Evolutionary conservation across 805 yeast species (phyloP).

Genomic region (Brettanomyces sp.): DNA sequence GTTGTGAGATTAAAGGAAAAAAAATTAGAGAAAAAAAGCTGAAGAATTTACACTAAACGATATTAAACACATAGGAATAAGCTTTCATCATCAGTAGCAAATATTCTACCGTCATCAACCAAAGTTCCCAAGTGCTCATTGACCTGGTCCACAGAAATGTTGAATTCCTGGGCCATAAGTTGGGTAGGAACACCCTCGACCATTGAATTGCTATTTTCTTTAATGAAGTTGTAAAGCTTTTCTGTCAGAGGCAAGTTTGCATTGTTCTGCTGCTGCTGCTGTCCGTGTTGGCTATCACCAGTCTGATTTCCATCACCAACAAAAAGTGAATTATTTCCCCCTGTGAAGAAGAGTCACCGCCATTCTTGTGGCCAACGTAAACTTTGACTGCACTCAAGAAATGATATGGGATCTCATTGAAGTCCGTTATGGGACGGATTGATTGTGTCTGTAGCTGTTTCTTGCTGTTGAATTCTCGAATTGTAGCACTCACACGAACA

Average conservation of each 20-base stretch:
- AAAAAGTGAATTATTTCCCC: slow-evolving; percentile 20
- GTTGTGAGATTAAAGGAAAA: too few species aligned
- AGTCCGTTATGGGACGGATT: slow-evolving; percentile 47
- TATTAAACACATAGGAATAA: slow-evolving; percentile 43
- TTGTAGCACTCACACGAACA: slow-evolving; percentile 48
- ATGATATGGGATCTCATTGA: slow-evolving; percentile 62
- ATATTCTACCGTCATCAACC: slow-evolving; percentile 60
- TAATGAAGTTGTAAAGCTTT: slow-evolving; percentile 38
- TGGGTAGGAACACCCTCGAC: slow-evolving; percentile 69
- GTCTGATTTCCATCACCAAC: slow-evolving; percentile 25
- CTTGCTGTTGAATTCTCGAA: slow-evolving; percentile 53
- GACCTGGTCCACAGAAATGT: slow-evolving; percentile 39
- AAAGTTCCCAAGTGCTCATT: slow-evolving; percentile 41
- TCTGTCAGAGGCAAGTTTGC: slow-evolving; percentile 24
- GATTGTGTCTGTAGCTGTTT: slow-evolving; percentile 57
- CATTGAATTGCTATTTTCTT: slow-evolving; percentile 45
- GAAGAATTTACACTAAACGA: not conserved
- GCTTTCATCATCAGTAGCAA: slow-evolving; percentile 61
- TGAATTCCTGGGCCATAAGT: slow-evolving; percentile 48
- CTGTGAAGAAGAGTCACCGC: slow-evolving; percentile 16
- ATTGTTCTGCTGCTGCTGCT: slow-evolving; percentile 1
- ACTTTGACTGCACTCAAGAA: slow-evolving; percentile 52
- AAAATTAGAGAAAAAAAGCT: not conserved
- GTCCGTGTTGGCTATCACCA: slow-evolving; percentile 14
- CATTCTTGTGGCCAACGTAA: slow-evolving; percentile 48